Conservation (phyloP, 2,329 filamentous ascomycete species). For the Aspergillus persii region DNA sequence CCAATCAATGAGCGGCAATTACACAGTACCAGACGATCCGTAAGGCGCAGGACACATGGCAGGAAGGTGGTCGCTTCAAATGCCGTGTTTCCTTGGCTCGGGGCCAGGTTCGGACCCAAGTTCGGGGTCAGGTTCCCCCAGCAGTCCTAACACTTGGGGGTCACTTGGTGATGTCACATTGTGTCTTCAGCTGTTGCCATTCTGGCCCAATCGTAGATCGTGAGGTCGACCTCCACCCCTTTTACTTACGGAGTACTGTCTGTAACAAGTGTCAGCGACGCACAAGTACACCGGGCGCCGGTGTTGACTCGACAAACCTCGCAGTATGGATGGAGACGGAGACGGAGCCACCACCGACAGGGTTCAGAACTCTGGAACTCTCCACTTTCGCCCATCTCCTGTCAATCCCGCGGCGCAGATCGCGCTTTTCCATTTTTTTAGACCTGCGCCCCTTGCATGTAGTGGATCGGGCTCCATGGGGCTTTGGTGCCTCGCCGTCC, state of each 20-base stretch:
- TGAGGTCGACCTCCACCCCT: not conserved
- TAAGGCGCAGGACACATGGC: slow-evolving; percentile 4
- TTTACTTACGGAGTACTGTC: not conserved
- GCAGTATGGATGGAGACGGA: not conserved
- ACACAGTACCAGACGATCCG: not conserved
- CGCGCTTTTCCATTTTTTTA: not conserved
- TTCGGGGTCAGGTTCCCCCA: not conserved
- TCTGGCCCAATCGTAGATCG: not conserved
- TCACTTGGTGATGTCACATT: slow-evolving; percentile 5
- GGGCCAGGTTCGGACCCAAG: not conserved
- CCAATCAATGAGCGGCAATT: not conserved
- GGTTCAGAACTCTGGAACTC: not conserved
- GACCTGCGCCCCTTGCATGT: not conserved
- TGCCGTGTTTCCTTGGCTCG: not conserved
- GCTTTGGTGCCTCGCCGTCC: not conserved
- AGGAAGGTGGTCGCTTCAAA: not conserved
- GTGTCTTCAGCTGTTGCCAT: not conserved
- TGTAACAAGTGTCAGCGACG: not conserved
- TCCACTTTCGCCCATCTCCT: not conserved
- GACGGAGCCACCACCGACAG: not conserved
- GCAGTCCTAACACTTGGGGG: not conserved
- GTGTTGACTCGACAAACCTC: not conserved
- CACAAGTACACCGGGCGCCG: not conserved
- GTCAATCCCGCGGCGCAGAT: not conserved
- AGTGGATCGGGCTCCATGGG: not conserved